Conservation (phyloP, 306 rosid genomes). For the Acacia melanoxylon region DNA sequence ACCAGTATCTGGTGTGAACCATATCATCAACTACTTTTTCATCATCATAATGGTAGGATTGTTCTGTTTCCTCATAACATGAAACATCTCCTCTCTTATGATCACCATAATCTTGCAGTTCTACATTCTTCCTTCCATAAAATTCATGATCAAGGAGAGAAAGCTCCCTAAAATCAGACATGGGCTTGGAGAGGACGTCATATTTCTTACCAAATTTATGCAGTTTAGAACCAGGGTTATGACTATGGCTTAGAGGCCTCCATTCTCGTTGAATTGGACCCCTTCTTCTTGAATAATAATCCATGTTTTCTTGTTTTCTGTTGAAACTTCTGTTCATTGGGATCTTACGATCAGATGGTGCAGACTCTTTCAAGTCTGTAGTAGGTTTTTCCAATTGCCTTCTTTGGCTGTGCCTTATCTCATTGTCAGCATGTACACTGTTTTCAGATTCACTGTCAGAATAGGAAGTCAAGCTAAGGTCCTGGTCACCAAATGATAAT, state of each 20-base stretch:
- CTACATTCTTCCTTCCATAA: slow-evolving; percentile 37
- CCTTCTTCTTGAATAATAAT: slow-evolving; percentile 43
- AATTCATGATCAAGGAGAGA: slow-evolving; percentile 32
- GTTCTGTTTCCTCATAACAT: slow-evolving; percentile 40
- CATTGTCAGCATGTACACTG: slow-evolving; percentile 40
- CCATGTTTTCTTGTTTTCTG: slow-evolving; percentile 34
- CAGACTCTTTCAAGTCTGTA: slow-evolving; percentile 32
- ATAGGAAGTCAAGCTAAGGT: slow-evolving; percentile 65
- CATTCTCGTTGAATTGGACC: slow-evolving; percentile 35
- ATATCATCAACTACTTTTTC: slow-evolving; percentile 39
- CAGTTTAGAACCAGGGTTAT: slow-evolving; percentile 24
- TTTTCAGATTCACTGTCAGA: slow-evolving; percentile 58
- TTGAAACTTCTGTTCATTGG: slow-evolving; percentile 30
- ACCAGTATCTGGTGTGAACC: slow-evolving; percentile 22
- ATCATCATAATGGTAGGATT: slow-evolving; percentile 34
- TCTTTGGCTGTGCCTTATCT: slow-evolving; percentile 43
- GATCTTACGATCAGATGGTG: slow-evolving; percentile 37
- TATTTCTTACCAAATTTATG: slow-evolving; percentile 27
- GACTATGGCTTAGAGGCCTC: slow-evolving; percentile 35
- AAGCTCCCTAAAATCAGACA: slow-evolving; percentile 37
- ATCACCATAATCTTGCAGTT: slow-evolving; percentile 28
- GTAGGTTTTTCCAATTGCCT: slow-evolving; percentile 38
- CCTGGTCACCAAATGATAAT: slow-evolving; percentile 59
- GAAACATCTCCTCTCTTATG: slow-evolving; percentile 38
- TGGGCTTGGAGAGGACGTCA: slow-evolving; percentile 31